Conservation (phyloP, 2,329 filamentous ascomycete species). For the Phyllosticta citribraziliensis region DNA sequence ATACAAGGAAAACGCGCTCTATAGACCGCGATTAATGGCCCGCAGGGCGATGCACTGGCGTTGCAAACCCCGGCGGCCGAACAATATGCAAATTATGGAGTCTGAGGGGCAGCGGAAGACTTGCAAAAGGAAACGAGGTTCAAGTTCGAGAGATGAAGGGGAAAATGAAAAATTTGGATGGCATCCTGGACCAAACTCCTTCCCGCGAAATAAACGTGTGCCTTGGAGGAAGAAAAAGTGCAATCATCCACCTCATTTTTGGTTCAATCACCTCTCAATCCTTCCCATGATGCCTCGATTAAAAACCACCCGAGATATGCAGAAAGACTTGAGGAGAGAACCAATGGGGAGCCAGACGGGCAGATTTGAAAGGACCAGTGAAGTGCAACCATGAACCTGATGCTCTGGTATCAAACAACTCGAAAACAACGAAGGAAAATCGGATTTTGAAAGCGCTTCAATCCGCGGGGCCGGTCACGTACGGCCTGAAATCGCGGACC, state of each 20-base stretch:
- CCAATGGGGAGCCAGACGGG: not conserved
- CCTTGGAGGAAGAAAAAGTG: not conserved
- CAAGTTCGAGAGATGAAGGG: not conserved
- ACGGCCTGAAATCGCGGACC: conserved; percentile 5
- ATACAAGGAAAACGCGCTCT: not conserved
- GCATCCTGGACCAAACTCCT: not conserved
- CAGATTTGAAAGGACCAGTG: not conserved
- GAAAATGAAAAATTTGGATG: not conserved
- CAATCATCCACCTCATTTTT: not conserved
- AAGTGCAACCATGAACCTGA: not conserved
- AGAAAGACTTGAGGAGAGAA: not conserved
- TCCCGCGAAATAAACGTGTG: not conserved
- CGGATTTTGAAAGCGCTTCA: conserved; percentile 1
- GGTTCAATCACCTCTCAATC: not conserved
- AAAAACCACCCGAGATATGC: not conserved
- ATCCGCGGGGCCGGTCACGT: not conserved
- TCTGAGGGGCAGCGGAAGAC: not conserved
- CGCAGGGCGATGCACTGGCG: not conserved
- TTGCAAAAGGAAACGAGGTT: not conserved
- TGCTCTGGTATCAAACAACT: not conserved
- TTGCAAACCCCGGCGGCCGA: not conserved
- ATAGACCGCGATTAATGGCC: not conserved
- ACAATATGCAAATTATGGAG: not conserved
- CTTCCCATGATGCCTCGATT: not conserved
- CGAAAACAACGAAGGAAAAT: conserved; percentile 1